phyloP scores from a whole-genome alignment of 495 filamentous ascomycete species.

The Aspergillus baeticus region DNA sequence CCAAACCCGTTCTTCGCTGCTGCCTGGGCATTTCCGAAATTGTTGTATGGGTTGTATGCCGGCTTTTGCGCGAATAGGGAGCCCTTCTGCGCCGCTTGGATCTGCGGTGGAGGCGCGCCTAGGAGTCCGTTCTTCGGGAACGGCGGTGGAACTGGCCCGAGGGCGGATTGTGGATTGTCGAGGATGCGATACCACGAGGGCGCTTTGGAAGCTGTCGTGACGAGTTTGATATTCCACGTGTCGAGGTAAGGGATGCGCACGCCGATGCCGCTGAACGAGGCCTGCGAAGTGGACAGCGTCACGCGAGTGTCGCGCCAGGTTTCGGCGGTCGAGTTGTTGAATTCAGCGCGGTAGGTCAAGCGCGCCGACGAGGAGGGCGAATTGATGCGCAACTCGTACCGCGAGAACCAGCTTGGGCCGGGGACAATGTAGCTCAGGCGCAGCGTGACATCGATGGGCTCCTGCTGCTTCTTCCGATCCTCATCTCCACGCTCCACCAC shows the following conservation, averaged over 20 bases:
- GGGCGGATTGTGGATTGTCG: not conserved
- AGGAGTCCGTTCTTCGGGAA: not conserved
- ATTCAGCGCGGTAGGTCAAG: conserved; percentile 63
- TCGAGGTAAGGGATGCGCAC: conserved; percentile 57
- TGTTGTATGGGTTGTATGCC: not conserved
- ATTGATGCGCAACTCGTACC: conserved; percentile 63
- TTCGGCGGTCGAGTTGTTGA: conserved; percentile 64
- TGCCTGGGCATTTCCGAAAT: not conserved
- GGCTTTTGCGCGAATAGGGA: not conserved
- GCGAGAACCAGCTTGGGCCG: conserved; percentile 61
- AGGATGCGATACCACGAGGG: conserved; percentile 18
- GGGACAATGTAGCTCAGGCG: conserved; percentile 63
- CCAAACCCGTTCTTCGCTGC: no score
- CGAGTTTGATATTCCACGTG: conserved; percentile 59
- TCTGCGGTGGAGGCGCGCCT: not conserved
- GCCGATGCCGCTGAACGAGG: conserved; percentile 58
- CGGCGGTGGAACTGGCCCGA: not conserved
- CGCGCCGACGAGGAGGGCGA: conserved; percentile 52
- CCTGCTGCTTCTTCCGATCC: conserved; percentile 19
- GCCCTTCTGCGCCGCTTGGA: not conserved
- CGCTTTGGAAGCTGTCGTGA: not conserved
- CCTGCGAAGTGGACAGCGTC: conserved; percentile 66
- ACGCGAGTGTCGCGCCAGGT: conserved; percentile 66
- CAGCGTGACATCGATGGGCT: conserved; percentile 36
- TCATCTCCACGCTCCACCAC: not conserved